Evolutionary conservation across 768 basidiomycete genomes (phyloP).

Genomic region (Russula sp.): DNA sequence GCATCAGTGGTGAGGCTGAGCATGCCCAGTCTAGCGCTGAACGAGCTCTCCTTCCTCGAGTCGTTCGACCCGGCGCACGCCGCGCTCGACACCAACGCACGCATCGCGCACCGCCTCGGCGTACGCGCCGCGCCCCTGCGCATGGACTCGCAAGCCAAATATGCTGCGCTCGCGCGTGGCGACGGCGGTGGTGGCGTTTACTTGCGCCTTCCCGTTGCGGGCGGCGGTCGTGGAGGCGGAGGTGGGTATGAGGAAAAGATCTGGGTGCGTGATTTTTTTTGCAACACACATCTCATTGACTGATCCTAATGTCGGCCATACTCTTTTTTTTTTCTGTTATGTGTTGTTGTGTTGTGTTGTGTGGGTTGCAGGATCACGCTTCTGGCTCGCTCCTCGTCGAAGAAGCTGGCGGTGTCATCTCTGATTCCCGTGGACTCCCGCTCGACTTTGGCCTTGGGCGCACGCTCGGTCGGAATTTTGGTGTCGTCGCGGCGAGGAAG

Average conservation of each 20-base stretch:
- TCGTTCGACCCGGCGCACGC: slow-evolving; percentile 90
- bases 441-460: slow-evolving; percentile 85
- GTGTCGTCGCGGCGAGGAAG: slow-evolving; percentile 76
- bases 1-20: slow-evolving; percentile 30
- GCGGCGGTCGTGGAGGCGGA: slow-evolving; percentile 30
- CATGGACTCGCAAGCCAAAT: slow-evolving; percentile 98
- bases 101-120: slow-evolving; percentile 57
- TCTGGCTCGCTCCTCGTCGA: slow-evolving; percentile 76
- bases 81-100: slow-evolving; percentile 77
- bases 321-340: neutral
- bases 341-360: neutral
- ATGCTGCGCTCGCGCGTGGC: slow-evolving; percentile 76
- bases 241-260: slow-evolving; percentile 87
- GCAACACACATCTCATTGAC: neutral
- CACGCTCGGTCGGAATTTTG: slow-evolving; percentile 79
- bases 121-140: slow-evolving; percentile 60
- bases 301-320: neutral
- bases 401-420: slow-evolving; percentile 87
- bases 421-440: slow-evolving; percentile 68
- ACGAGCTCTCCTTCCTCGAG: slow-evolving; percentile 68
- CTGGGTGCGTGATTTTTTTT: slow-evolving; percentile 51
- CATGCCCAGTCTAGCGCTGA: slow-evolving; percentile 45
- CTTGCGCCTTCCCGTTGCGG: slow-evolving; percentile 66
- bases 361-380: slow-evolving; percentile 87
- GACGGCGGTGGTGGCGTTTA: slow-evolving; percentile 66